phyloP scores from a whole-genome alignment of 1,284 basidiomycete genomes.

The Trichosporon sp. region DNA sequence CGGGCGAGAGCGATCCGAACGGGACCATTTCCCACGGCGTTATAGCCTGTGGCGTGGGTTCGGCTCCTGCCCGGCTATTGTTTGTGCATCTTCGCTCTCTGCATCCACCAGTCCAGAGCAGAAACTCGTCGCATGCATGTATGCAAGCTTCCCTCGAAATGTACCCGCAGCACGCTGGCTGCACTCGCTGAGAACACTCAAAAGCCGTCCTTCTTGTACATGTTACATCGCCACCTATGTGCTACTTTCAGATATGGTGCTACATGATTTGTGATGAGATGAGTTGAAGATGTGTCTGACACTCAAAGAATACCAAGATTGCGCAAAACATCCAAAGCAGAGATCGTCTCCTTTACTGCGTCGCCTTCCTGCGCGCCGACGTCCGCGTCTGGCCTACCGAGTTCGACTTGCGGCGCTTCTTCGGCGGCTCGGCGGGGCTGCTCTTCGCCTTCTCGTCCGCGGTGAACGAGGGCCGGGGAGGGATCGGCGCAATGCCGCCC shows the following conservation, averaged over 20 bases:
- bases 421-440: conserved; percentile 1
- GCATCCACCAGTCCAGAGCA: background rate
- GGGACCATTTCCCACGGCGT: conserved; percentile 1
- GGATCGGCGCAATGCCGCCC: conserved; percentile 23
- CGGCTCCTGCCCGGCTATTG: background rate
- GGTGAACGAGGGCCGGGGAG: background rate
- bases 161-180: no score
- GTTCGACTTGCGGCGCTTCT: conserved; percentile 8
- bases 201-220: no score
- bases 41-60: background rate
- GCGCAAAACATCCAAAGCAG: background rate
- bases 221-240: background rate
- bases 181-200: no score
- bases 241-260: background rate
- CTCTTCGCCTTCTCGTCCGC: conserved; percentile 1
- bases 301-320: background rate
- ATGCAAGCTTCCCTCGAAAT: no score
- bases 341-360: background rate
- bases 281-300: background rate
- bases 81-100: background rate
- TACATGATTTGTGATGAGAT: background rate
- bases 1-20: background rate
- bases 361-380: background rate
- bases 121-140: background rate
- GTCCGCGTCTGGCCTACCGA: conserved; percentile 4